Percentiles rank a stretch among this genome's conserved stretches.
Evolutionary conservation across 331 rosid genomes (phyloP).

Genomic region (Malus hybrid): DNA sequence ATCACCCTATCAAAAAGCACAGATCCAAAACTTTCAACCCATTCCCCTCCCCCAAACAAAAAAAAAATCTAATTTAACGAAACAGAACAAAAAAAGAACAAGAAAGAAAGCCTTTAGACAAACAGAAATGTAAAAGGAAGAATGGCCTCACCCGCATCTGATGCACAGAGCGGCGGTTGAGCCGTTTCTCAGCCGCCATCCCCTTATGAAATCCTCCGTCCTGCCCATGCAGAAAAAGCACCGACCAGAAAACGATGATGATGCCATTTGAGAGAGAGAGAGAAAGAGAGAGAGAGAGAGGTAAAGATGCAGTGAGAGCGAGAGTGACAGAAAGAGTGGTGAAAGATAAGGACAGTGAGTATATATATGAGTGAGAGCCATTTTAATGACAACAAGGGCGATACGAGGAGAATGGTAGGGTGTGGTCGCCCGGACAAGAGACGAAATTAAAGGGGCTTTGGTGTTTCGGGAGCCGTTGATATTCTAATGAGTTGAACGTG

Average conservation of each 20-base stretch:
- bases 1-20: not conserved
- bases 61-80: not conserved
- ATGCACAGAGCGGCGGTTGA: slow-evolving; percentile 17
- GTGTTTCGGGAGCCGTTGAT: not conserved
- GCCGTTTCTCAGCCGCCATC: slow-evolving; percentile 20
- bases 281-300: too few species aligned
- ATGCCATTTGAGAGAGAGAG: too few species aligned
- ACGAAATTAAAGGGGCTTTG: not conserved
- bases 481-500: not conserved
- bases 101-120: not conserved
- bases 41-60: not conserved
- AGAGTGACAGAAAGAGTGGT: not conserved
- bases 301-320: not conserved
- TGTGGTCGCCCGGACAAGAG: not conserved
- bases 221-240: slow-evolving; percentile 18
- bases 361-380: not conserved
- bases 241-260: slow-evolving; percentile 4
- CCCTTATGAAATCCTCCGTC: not conserved
- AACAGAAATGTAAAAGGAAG: not conserved
- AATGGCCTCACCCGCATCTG: slow-evolving; percentile 17
- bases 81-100: not conserved
- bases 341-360: not conserved
- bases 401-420: not conserved
- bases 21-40: not conserved
- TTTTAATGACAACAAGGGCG: not conserved